Base-by-base conservation (phyloP, 2,329 filamentous ascomycete genomes). In the Tolypocladium tropicale region DNA sequence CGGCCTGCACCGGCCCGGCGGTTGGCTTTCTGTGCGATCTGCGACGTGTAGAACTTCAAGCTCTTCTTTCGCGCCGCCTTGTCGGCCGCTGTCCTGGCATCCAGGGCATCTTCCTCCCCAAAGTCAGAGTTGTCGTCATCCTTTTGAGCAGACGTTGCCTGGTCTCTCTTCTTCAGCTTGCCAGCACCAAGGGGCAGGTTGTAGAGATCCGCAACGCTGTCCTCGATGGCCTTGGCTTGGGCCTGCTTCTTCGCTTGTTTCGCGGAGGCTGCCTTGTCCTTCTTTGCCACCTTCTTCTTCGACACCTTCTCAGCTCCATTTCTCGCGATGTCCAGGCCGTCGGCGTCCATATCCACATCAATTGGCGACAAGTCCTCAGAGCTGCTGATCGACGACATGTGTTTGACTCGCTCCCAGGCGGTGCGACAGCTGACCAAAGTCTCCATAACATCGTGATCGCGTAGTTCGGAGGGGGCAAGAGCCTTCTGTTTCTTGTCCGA, bases 41-140 rank as follows among this genome's bases (percentile, higher is more conserved):
- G 94, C 3, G 92, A 96, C 2, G 95, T 97, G 80, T 99, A 99
- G 78, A 99, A 99, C 60, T 91, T 88, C 57, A 99, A 81, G 61
- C 84, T 90, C 78, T 95, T 96, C 79, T 94, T 96, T 71, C 89
- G 89, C 58, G 84, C 82, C 0, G 86, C 89, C 74, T 99, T 99
- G 65, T 95, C 90, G 46, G 88, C 89, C 1, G 90, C 87, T 58
- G 93, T 85, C 59, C 85, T 81, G 12, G 85, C 84, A 55, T 91
- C 90, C 57, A 97, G 81, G 4, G 78, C 75, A 18, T 89, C 86
- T 69, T 96, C 91, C 65, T 99, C 94, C 63, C 93, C 94, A 68
- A 99, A 93, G 75, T 99, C 94, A 3, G 91, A 95, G 64, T 89
- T 82, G 59, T 87, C 83, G 53, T 81, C 81, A 28, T 73, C 70